A percentile compares a stretch with the other conserved stretches of the same genome.
Evolutionary conservation across 495 filamentous ascomycete genomes (phyloP).

Genomic region (Aspergillus panamensis): DNA sequence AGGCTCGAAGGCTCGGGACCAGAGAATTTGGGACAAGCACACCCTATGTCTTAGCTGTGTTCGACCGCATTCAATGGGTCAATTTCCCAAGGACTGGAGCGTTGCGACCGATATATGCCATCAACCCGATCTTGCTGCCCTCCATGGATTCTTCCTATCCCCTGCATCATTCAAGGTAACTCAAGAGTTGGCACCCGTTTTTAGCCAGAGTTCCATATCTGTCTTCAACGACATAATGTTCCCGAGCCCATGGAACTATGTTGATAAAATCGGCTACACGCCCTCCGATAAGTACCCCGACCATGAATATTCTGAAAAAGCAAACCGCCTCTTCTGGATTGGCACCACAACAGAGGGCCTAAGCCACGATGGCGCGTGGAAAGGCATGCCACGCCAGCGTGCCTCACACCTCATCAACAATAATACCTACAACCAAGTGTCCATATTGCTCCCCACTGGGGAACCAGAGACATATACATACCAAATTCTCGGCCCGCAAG

Average conservation of each 20-base stretch:
- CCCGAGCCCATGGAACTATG: conserved; percentile 50
- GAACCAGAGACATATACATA: conserved; percentile 32
- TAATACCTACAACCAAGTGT: conserved; percentile 42
- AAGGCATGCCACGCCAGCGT: conserved; percentile 57
- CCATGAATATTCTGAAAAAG: conserved; percentile 37
- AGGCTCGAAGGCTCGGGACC: conserved; percentile 51
- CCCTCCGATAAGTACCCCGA: conserved; percentile 40
- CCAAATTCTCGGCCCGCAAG: conserved; percentile 34
- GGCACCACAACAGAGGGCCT: conserved; percentile 57
- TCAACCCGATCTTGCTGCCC: conserved; percentile 70
- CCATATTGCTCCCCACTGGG: conserved; percentile 37
- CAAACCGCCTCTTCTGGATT: conserved; percentile 50
- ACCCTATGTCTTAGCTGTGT: conserved; percentile 61
- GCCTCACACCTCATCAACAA: conserved; percentile 54
- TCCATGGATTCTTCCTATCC: conserved; percentile 68
- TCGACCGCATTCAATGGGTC: conserved; percentile 62
- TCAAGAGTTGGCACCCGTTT: conserved; percentile 65
- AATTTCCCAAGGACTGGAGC: conserved; percentile 63
- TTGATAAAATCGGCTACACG: conserved; percentile 45
- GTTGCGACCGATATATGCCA: conserved; percentile 67
- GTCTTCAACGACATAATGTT: conserved; percentile 51
- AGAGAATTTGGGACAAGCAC: conserved; percentile 43
- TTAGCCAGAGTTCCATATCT: conserved; percentile 66
- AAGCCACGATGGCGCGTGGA: conserved; percentile 50
- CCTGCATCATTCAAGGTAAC: conserved; percentile 59